A percentile compares a stretch with the other conserved stretches of the same genome.
These are phyloP conservation scores for Leptodermis oblonga DNA, from an alignment of 257 asterid genomes.

Conservation along the genomic window DNA sequence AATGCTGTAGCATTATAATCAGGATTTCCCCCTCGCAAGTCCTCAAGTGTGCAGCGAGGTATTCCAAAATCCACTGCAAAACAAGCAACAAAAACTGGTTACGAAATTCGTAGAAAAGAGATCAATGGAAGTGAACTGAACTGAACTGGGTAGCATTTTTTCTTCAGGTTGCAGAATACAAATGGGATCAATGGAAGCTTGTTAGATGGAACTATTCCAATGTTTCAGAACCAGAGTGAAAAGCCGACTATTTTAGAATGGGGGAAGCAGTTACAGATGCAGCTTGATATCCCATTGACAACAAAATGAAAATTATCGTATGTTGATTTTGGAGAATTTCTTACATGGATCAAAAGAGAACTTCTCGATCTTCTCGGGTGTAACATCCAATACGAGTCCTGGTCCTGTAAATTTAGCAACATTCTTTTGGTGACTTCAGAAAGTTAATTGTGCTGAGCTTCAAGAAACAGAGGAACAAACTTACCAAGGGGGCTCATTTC, in stretches of 20 bases:
- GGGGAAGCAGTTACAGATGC: background rate
- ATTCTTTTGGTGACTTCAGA: background rate
- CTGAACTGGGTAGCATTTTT: too few relatives aligned
- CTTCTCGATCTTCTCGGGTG: conserved; percentile 52
- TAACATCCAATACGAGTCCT: conserved; percentile 60
- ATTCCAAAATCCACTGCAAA: conserved; percentile 64
- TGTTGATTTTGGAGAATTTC: conserved; percentile 17
- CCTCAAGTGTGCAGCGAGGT: conserved; percentile 59
- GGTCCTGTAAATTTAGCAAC: conserved; percentile 47
- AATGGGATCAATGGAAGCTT: background rate
- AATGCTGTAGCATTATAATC: conserved; percentile 53
- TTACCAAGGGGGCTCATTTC: conserved; percentile 96
- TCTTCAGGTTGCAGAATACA: background rate
- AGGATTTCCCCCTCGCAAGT: conserved; percentile 66
- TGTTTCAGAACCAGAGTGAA: background rate
- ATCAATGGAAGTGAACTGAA: background rate
- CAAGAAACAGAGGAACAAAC: background rate
- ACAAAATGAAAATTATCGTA: background rate
- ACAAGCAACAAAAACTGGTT: conserved; percentile 6
- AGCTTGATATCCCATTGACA: background rate
- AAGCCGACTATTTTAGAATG: background rate
- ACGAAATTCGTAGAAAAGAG: background rate
- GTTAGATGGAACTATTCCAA: background rate
- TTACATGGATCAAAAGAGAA: conserved; percentile 72
- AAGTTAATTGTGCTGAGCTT: background rate